These are phyloP conservation scores for Backusella sp. DNA, from an alignment of 192 early-diverging fungal species.

Conservation along the genomic window DNA sequence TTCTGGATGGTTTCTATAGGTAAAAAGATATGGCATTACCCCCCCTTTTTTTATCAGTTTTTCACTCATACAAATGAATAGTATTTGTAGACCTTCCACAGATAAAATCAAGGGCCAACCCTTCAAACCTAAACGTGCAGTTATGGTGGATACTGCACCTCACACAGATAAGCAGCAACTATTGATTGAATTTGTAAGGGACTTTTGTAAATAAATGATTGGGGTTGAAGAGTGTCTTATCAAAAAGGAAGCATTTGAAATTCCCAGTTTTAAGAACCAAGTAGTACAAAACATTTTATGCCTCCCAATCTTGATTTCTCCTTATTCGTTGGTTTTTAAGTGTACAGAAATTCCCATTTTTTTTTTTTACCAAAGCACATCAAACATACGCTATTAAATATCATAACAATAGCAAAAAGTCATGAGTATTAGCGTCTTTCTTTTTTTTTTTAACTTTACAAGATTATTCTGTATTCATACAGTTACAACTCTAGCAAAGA, in stretches of 20 bases:
- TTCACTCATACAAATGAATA: constrained; percentile 21
- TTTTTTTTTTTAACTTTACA: neutral
- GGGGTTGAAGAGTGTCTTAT: neutral
- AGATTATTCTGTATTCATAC: neutral
- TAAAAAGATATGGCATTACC: constrained; percentile 23
- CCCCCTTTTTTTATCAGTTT: neutral
- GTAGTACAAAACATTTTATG: neutral
- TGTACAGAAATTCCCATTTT: neutral
- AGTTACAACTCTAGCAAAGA: neutral
- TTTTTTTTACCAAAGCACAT: neutral
- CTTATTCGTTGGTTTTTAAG: neutral
- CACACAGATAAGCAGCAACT: constrained; percentile 70
- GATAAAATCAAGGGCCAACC: constrained; percentile 55
- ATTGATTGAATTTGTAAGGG: constrained; percentile 56
- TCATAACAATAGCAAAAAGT: neutral
- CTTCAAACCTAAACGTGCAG: constrained; percentile 56
- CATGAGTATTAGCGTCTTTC: neutral
- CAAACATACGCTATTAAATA: neutral
- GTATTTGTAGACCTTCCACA: constrained; percentile 67
- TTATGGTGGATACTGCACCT: constrained; percentile 74
- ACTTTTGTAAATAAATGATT: constrained; percentile 21
- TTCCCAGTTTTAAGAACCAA: neutral
- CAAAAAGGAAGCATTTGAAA: neutral
- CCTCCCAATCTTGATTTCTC: neutral
- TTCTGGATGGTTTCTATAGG: constrained; percentile 60